Base-by-base conservation (phyloP, 1,139 yeast species). In the Hansenula lynferdii region DNA sequence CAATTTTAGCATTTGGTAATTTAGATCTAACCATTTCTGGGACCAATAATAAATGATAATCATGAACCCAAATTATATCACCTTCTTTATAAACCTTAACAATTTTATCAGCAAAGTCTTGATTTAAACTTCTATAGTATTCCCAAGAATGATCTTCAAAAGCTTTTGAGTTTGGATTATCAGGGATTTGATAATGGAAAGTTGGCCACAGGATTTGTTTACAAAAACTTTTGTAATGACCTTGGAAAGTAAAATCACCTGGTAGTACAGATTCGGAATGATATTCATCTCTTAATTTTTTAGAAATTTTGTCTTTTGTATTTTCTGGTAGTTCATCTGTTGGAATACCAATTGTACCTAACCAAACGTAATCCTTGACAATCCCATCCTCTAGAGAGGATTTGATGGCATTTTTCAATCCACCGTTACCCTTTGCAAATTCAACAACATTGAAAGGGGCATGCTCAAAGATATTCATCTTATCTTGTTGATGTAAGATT, bases 141-240 rank as follows among this genome's bases (percentile, higher is more conserved):
- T 79, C 79, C 96, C 97, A 92, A 0, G 96, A 85, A 58, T 89
- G 95, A 48, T 87, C 97, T 60, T 90, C 96, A 60, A 90, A 92
- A 0, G 96, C 96, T 60, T 89, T 89, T 2, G 95, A 82, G 51
- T 85, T 86, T 36, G 97, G 95, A 53, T 89, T 82, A 60, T 92
- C 97, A 0, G 98, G 98, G 32, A 90, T 87, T 60, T 92, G 96
- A 58, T 92, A 94, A 57, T 92, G 98, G 48, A 94, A 70, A 3
- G 97, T 86, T 21, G 98, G 98, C 97, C 98, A 92, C 47, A 92
- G 67, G 33, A 92, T 85, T 54, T 89, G 95, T 58, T 92, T 92
- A 59, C 97, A 90, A 57, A 84, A 92, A 35, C 87, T 85, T 42
- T 77, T 77, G 61, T 92, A 92, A 54, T 89, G 96, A 17, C 97